A percentile compares a stretch with the other conserved stretches of the same genome.
These are phyloP conservation scores for Capsicum rhomboideum DNA, from an alignment of 257 asterid genomes.

Conservation along the genomic window DNA sequence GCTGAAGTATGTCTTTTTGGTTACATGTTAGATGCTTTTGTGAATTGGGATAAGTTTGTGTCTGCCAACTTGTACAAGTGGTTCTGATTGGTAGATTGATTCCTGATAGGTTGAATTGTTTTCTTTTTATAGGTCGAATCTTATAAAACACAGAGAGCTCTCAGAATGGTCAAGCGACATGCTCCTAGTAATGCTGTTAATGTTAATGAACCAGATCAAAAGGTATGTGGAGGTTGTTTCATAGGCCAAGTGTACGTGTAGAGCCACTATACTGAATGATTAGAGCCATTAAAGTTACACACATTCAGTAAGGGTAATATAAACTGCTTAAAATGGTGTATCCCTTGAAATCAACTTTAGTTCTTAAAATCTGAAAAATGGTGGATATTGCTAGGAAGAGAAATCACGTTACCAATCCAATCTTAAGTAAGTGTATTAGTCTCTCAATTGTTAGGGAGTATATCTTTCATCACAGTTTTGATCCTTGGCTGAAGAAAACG, in stretches of 20 bases:
- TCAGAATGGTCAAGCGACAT: conserved; percentile 68
- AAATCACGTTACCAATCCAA: background rate
- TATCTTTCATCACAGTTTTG: background rate
- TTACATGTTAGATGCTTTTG: background rate
- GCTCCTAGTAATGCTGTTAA: conserved; percentile 31
- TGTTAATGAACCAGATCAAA: conserved; percentile 21
- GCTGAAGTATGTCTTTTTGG: background rate
- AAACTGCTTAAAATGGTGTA: background rate
- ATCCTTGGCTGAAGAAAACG: background rate
- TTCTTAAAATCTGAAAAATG: background rate
- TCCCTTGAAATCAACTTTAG: background rate
- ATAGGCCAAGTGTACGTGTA: background rate
- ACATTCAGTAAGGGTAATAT: background rate
- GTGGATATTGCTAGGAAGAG: background rate
- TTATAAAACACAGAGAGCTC: conserved; percentile 53
- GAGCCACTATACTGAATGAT: background rate
- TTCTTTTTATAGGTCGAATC: conserved; percentile 50
- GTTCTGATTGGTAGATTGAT: background rate
- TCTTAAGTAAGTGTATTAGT: background rate
- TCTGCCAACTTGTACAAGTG: background rate
- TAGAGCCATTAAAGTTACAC: background rate
- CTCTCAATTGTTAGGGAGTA: background rate
- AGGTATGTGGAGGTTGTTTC: conserved; percentile 7
- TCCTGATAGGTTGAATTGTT: background rate
- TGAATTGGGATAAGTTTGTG: background rate